Percentiles rank a stretch among this genome's conserved stretches.
Evolutionary conservation across 192 early-diverging fungal species (phyloP).

Genomic region (Rhizoclosmatium sp.): DNA sequence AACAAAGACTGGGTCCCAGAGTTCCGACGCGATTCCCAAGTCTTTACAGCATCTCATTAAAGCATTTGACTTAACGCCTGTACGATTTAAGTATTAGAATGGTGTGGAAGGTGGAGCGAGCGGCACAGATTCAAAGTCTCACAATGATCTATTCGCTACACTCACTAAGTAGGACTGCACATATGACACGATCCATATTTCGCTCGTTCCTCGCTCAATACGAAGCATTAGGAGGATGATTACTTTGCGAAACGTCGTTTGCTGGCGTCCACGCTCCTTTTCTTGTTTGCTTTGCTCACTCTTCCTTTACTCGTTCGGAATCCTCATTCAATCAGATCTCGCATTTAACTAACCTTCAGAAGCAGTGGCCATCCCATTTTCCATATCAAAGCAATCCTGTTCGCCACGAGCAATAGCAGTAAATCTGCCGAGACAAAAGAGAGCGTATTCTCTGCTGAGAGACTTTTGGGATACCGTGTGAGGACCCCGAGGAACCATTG

Average conservation of each 20-base stretch:
- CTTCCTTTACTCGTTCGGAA: no score
- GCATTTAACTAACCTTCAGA: constrained; percentile 64
- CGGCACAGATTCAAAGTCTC: no score
- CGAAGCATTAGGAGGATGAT: no score
- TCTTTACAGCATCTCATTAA: constrained; percentile 98
- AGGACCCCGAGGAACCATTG: constrained; percentile 79
- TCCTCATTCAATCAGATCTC: no score
- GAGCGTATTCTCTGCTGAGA: constrained; percentile 90
- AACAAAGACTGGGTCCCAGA: constrained; percentile 94
- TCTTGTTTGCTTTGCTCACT: no score
- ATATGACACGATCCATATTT: no score
- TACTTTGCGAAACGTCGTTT: not conserved
- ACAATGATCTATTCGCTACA: no score
- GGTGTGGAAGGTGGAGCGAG: no score
- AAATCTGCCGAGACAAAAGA: constrained; percentile 87
- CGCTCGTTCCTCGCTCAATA: no score
- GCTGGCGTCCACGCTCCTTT: not conserved
- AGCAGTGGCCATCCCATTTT: constrained; percentile 78
- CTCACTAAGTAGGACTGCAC: no score
- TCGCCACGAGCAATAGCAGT: constrained; percentile 94
- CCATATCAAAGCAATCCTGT: constrained; percentile 84
- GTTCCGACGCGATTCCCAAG: constrained; percentile 76
- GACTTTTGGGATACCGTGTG: constrained; percentile 67
- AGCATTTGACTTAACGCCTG: constrained; percentile 83
- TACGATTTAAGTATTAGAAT: not conserved